A percentile compares a stretch with the other conserved stretches of the same genome.
phyloP scores from a whole-genome alignment of 345 rosid genomes.

The Toxicodendron radicans region DNA sequence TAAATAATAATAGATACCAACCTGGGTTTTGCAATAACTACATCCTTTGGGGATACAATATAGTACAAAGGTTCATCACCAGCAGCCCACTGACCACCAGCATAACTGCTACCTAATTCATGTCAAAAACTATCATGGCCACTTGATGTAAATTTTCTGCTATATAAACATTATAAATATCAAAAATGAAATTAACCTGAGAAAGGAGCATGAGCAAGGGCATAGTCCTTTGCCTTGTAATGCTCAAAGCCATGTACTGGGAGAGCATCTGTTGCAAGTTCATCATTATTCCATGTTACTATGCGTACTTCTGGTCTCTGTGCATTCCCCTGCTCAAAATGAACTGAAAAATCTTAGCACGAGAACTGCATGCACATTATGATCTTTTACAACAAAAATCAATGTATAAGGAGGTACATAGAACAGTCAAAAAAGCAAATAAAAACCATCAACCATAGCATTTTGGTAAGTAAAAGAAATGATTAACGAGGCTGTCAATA shows the following conservation, averaged over 20 bases:
- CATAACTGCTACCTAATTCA: constrained; percentile 90
- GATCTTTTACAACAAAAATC: not conserved
- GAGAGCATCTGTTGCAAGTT: constrained; percentile 95
- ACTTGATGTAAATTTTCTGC: constrained; percentile 23
- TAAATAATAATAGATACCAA: constrained; percentile 25
- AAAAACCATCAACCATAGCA: not conserved
- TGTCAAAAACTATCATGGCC: constrained; percentile 21
- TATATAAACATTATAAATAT: constrained; percentile 18
- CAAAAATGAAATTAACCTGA: constrained; percentile 58
- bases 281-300: constrained; percentile 93
- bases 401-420: not conserved
- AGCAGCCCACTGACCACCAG: constrained; percentile 99
- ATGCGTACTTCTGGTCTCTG: constrained; percentile 97
- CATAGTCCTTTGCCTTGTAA: constrained; percentile 95
- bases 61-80: constrained; percentile 97
- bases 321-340: constrained; percentile 76
- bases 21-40: constrained; percentile 99
- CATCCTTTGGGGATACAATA: constrained; percentile 96
- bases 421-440: not conserved
- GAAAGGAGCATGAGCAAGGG: constrained; percentile 97
- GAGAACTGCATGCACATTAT: not conserved
- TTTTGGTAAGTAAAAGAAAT: not conserved
- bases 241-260: constrained; percentile 98
- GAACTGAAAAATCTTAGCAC: constrained; percentile 23
- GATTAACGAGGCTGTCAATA: not conserved